Percentiles rank a stretch among this genome's conserved stretches.
These are phyloP conservation scores for Spizellomyces sp. DNA, from an alignment of 192 early-diverging fungal genomes.

Conservation along the genomic window DNA sequence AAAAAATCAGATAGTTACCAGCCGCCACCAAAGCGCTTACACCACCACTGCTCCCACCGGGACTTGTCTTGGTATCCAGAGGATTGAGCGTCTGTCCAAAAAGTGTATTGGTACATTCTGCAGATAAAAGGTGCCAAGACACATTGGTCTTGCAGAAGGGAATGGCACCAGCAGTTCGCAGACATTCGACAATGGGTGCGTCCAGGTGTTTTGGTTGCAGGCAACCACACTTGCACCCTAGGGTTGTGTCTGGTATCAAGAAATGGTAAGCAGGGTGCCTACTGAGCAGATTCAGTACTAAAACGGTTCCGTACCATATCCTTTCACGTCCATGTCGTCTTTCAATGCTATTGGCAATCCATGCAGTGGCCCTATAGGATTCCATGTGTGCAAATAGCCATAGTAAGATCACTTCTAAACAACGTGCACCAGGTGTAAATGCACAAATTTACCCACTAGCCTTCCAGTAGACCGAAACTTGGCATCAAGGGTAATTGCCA, in stretches of 20 bases:
- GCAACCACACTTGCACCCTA: background rate
- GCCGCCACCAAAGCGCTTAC: conserved; percentile 8
- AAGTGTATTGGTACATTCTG: conserved; percentile 4
- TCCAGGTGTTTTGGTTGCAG: background rate
- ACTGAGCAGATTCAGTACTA: background rate
- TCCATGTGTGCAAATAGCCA: background rate
- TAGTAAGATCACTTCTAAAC: too few species aligned
- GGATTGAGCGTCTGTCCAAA: conserved; percentile 12
- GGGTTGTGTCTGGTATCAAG: background rate
- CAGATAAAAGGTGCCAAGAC: conserved; percentile 7
- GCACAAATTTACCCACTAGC: background rate
- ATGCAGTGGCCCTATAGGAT: conserved; percentile 11
- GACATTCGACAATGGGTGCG: conserved; percentile 8
- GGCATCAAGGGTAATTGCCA: conserved; percentile 7
- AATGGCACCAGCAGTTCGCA: conserved; percentile 13
- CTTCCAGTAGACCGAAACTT: background rate
- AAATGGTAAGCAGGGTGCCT: too few species aligned
- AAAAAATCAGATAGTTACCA: background rate
- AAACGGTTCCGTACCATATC: conserved; percentile 1
- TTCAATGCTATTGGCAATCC: conserved; percentile 14
- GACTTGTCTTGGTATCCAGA: background rate
- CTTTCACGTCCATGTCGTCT: conserved; percentile 23
- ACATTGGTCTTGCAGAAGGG: conserved; percentile 22
- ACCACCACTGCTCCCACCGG: conserved; percentile 16
- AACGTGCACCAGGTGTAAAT: too few species aligned